Percentiles rank a stretch among this genome's conserved stretches.
Conservation (phyloP, 495 filamentous ascomycete species). For the Talaromyces adpressus region DNA sequence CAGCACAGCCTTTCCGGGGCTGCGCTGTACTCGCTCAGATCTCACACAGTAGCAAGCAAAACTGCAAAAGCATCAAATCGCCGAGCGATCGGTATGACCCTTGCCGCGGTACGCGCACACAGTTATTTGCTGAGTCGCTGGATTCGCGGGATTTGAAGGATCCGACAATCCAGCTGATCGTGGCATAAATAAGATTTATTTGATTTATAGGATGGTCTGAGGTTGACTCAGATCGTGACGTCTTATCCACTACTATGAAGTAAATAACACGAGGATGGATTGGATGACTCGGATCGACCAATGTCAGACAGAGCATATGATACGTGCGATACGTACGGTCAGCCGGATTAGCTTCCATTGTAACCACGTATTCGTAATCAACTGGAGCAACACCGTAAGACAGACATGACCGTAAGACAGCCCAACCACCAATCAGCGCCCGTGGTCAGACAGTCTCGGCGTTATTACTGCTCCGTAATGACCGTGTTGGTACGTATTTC, state of each 20-base stretch:
- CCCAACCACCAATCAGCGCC: background rate
- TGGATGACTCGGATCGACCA: background rate
- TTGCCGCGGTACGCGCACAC: background rate
- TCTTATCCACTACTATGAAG: background rate
- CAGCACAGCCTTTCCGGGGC: background rate
- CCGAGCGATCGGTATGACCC: background rate
- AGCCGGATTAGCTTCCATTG: background rate
- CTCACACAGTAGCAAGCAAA: background rate
- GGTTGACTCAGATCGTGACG: background rate
- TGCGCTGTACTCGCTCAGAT: background rate
- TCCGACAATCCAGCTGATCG: background rate
- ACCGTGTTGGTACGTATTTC: background rate
- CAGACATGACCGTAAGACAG: background rate
- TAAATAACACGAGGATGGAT: background rate
- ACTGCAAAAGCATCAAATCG: background rate
- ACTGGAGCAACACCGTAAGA: background rate
- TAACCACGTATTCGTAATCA: constrained; percentile 2
- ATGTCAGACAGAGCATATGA: background rate
- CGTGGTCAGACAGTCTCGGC: background rate
- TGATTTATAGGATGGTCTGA: background rate
- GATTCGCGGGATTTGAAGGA: background rate
- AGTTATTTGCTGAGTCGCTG: background rate
- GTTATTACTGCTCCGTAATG: background rate
- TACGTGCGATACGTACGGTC: background rate
- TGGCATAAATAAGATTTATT: background rate